These are phyloP conservation scores for Solanum phureja DNA, from an alignment of 257 asterid genomes.

Conservation along the genomic window DNA sequence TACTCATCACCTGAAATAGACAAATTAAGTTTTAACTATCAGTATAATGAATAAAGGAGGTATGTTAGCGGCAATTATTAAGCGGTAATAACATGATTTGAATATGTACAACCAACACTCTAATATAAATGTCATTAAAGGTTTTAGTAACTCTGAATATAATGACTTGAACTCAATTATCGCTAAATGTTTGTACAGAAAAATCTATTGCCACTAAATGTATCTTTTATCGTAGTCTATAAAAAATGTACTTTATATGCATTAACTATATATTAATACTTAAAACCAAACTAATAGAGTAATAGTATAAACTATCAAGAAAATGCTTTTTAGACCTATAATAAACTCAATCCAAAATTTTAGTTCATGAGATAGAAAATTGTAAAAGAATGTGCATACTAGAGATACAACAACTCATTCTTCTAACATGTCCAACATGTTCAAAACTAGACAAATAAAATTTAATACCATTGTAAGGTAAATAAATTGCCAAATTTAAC, in stretches of 20 bases:
- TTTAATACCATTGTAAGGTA: neutral
- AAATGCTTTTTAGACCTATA: neutral
- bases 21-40: neutral
- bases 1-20: conserved; percentile 11
- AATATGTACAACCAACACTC: neutral
- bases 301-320: neutral
- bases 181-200: neutral
- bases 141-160: neutral
- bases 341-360: neutral
- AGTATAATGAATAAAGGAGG: neutral
- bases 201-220: neutral
- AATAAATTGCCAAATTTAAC: neutral
- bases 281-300: neutral
- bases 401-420: neutral
- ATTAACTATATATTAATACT: neutral
- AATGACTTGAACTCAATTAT: neutral
- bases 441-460: neutral
- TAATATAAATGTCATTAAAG: neutral
- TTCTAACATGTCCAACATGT: neutral
- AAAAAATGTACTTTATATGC: neutral
- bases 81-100: neutral
- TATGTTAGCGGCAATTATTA: neutral
- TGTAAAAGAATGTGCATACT: neutral
- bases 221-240: neutral
- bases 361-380: neutral